Evolutionary conservation across 164 flowering plant species (phyloP), one percentile per base, ranked within the genome.

Genomic region (Echeveria elegans): DNA sequence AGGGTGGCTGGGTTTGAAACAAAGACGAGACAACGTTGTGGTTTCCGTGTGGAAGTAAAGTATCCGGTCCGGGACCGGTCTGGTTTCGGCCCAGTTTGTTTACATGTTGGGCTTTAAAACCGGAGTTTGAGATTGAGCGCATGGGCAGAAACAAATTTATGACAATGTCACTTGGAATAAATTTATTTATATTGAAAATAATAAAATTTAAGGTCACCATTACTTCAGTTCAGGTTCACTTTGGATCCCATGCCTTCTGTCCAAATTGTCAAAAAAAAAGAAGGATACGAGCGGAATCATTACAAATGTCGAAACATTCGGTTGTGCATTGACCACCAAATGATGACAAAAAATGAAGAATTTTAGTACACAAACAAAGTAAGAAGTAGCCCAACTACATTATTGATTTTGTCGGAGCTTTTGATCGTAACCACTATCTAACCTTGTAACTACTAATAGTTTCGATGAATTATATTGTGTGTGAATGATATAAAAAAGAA

Each of bases 271-370:
- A 40, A 40, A 40, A 40, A 40, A 40, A n/a, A n/a, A n/a, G n/a
- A n/a, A n/a, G n/a, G n/a, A n/a, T 2, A 40, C 15, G 11, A 40
- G 11, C 45, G 11, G 2, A 52, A 52, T 52, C 10, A 52, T 52
- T 53, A 26, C 60, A 53, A 53, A 53, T 53, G 31, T 53, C 60
- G 24, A 28, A 24, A 14, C 60, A 53, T 53, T 53, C 60, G 60
- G 60, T 53, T 26, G 31, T 24, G 60, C 18, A 53, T 53, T 26
- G 60, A 53, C 60, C 60, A 53, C 60, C 53, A 48, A 48, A 48
- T 40, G 45, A 40, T 40, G 45, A 40, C 45, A 40, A 40, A 50
- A 40, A 40, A 7, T 11, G 11, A 40, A 15, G 11, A 40, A 7
- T 40, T n/a, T 40, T 40, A 40, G 14, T 40, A 40, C 45, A 40